These are phyloP conservation scores for Aaosphaeria arxii DNA, from an alignment of 2,329 filamentous ascomycete species.

Conservation along the genomic window DNA sequence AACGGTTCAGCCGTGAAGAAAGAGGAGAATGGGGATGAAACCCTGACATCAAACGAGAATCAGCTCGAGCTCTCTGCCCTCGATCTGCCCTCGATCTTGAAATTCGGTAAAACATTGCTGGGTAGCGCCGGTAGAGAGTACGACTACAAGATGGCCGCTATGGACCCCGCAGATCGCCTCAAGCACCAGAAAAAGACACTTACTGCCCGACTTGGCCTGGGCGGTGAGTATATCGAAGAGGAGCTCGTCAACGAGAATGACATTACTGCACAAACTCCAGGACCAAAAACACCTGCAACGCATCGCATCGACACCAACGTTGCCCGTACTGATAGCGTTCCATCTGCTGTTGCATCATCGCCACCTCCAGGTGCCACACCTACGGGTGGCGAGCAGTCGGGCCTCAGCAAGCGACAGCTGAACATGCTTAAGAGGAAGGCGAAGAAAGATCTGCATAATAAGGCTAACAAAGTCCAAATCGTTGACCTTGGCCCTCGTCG, in stretches of 20 bases:
- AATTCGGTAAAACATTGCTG: conserved; percentile 77
- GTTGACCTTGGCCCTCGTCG: conserved; percentile 77
- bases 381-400: conserved; percentile 40
- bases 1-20: conserved; percentile 43
- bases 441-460: conserved; percentile 84
- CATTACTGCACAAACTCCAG: conserved; percentile 42
- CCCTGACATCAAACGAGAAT: conserved; percentile 50
- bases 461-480: conserved; percentile 84
- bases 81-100: conserved; percentile 76
- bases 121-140: conserved; percentile 78
- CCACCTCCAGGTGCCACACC: conserved; percentile 42
- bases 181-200: conserved; percentile 89
- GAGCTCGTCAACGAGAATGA: conserved; percentile 72
- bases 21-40: conserved; percentile 50
- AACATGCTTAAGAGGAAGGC: conserved; percentile 94
- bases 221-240: conserved; percentile 81
- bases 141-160: conserved; percentile 76
- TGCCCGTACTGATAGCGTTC: conserved; percentile 44
- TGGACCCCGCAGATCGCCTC: conserved; percentile 79
- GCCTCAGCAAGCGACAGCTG: conserved; percentile 86
- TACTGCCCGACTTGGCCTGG: conserved; percentile 74
- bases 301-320: conserved; percentile 53
- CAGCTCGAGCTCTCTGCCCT: conserved; percentile 71
- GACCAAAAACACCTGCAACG: conserved; percentile 30
- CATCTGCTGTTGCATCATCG: conserved; percentile 39